Evolutionary conservation across 2,329 filamentous ascomycete genomes (phyloP), one percentile per base, ranked within the genome.

Genomic region (Orbilia quercus): DNA sequence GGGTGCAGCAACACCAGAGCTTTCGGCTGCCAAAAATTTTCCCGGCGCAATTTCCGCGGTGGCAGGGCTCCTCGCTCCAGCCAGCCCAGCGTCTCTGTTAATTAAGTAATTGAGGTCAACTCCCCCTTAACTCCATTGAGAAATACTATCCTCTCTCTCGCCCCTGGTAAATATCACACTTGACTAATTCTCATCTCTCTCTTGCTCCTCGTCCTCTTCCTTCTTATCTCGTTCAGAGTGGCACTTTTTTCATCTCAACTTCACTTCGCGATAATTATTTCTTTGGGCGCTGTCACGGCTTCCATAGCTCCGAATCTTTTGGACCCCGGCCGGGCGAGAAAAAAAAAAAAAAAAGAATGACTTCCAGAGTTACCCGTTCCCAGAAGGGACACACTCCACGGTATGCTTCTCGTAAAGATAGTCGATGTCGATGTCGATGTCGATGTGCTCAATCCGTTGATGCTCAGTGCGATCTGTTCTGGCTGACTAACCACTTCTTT

Each of bases 371-470:
- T 59, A 85, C 83, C 59, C 82, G 84, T 67, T 84, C 83, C 45
- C 83, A 85, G 79, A 82, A 83, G 75, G 83, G 83, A 76, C 83
- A 82, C 78, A 84, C 83, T 71, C 83, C 83, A 75, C 84, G 79
- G 83, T 85, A 81, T 79, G 81, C 25, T 38, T 67, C 62, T 69
- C 59, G n/a, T 42, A 31, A 9, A 5, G 53, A 25, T 38, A 71
- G 53, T 34, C 48, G 25, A 44, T 40, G 48, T n/a, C 28, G 25
- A 36, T 1, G 11, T 3, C 14, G 14, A 34, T 23, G 28, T n/a
- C 18, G 25, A 36, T 31, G 28, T 31, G 28, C 28, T 31, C n/a
- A n/a, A 63, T 51, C 38, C 48, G 50, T 63, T 55, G 42, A 34
- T 36, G 28, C n/a, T 23, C n/a, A 20, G 22, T 25, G 38, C 47